phyloP scores from a whole-genome alignment of 768 basidiomycete genomes.

The Agrocybe praecox region DNA sequence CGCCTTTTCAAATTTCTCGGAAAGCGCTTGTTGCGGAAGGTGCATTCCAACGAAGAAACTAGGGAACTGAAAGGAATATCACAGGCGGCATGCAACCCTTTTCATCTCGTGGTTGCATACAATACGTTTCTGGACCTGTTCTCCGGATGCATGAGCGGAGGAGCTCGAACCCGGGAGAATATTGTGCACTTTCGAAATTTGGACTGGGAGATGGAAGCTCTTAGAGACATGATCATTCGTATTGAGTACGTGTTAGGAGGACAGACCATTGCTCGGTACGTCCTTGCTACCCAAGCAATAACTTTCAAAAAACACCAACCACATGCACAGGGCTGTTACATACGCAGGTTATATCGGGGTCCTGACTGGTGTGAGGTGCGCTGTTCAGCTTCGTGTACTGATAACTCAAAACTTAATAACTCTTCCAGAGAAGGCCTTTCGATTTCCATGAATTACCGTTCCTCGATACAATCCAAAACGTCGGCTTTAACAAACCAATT shows the following conservation, averaged over 20 bases:
- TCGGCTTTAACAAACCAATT: constrained; percentile 24
- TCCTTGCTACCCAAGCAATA: background rate
- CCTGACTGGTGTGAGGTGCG: constrained; percentile 38
- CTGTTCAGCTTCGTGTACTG: background rate
- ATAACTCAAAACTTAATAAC: background rate
- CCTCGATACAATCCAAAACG: constrained; percentile 24
- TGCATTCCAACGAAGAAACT: constrained; percentile 34
- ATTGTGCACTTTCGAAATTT: constrained; percentile 40
- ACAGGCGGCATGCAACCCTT: constrained; percentile 25
- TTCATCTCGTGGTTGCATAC: constrained; percentile 37
- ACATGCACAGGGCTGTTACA: constrained; percentile 30
- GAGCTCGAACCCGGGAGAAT: constrained; percentile 21
- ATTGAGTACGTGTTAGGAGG: constrained; percentile 35
- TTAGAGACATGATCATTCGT: constrained; percentile 33
- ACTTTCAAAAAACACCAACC: background rate
- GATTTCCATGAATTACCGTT: constrained; percentile 38
- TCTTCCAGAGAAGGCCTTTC: constrained; percentile 33
- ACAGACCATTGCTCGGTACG: constrained; percentile 33
- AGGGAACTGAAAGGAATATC: constrained; percentile 35
- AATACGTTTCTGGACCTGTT: constrained; percentile 42
- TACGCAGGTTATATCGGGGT: constrained; percentile 42
- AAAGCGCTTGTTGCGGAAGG: constrained; percentile 25
- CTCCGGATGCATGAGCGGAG: constrained; percentile 40
- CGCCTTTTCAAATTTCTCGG: constrained; percentile 26
- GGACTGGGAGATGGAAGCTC: constrained; percentile 40